Percentiles rank a stretch among this genome's conserved stretches.
These are phyloP conservation scores for Saccharomyces uvarum DNA, from an alignment of 1,139 yeast species.

Conservation along the genomic window DNA sequence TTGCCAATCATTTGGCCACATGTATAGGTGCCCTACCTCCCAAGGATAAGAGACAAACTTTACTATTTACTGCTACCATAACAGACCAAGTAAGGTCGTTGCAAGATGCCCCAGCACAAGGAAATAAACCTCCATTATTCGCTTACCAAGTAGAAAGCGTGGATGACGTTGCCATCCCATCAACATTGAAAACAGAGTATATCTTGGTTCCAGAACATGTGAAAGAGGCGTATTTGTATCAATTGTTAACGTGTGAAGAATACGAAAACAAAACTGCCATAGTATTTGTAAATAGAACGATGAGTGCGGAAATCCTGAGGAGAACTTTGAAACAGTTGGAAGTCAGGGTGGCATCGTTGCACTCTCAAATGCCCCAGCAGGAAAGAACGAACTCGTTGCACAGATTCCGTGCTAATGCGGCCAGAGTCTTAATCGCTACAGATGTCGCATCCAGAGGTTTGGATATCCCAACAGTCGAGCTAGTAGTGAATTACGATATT, in stretches of 20 bases:
- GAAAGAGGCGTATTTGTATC: constrained; percentile 79
- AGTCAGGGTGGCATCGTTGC: constrained; percentile 78
- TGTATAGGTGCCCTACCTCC: constrained; percentile 70
- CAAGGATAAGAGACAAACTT: constrained; percentile 69
- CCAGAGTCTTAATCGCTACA: constrained; percentile 84
- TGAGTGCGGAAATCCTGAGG: constrained; percentile 78
- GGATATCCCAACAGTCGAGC: constrained; percentile 86
- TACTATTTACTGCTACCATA: constrained; percentile 90
- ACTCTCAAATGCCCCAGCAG: constrained; percentile 88
- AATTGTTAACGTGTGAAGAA: constrained; percentile 53
- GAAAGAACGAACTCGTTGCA: constrained; percentile 89
- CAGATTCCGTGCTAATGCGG: constrained; percentile 89
- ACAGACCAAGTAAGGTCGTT: constrained; percentile 85
- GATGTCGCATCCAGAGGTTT: constrained; percentile 97
- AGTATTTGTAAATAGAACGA: constrained; percentile 84
- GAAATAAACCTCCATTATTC: constrained; percentile 60
- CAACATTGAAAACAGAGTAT: constrained; percentile 53
- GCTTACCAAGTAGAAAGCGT: constrained; percentile 74
- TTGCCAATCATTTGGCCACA: constrained; percentile 66
- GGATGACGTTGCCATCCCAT: constrained; percentile 70
- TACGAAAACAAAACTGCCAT: constrained; percentile 65
- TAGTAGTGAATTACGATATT: constrained; percentile 84
- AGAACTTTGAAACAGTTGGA: constrained; percentile 68
- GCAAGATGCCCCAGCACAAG: constrained; percentile 56
- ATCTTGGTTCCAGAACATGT: constrained; percentile 69